Base-by-base conservation (phyloP, 140 eudicot species). In the Bidens hawaiensis region DNA sequence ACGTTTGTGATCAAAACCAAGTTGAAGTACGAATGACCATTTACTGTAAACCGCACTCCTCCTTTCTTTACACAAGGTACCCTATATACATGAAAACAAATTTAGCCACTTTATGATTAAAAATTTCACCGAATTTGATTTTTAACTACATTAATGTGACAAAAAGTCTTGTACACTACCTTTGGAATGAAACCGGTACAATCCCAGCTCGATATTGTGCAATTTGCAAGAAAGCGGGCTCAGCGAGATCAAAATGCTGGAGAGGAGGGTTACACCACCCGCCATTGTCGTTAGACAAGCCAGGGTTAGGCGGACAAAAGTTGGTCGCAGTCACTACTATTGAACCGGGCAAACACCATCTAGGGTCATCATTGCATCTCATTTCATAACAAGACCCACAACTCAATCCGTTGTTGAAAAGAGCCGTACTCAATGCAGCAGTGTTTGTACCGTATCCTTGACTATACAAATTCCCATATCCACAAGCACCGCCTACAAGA, bases 191-290 rank as follows among this genome's bases (percentile, higher is more conserved):
- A 10, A 88, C 90, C 0, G 96, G 96, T 40, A 88, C 96, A 13
- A 88, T 88, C 38, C 96, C 96, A 33, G 96, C 96, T 6, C 78
- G 61, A 70, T 88, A 85, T 23, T 85, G 80, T 33, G 96, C 96
- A 19, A 88, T 88, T 61, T 85, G 89, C 68, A 82, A 53, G 81
- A 76, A 88, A 55, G 94, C 85, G 0, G 96, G 96, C 69, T 85
- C 82, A 0, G 95, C 95, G 60, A 86, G 15, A 47, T 86, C 95
- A 30, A 86, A 86, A 66, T 86, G 90, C 14, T 83, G 87, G 19
- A 73, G 95, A 3, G 95, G 95, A 38, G 95, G 95, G 67, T 86
- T 86, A 76, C 95, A 88, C 96, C 96, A 88, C 43, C 96, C 94
- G 0, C 96, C 96, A 62, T 88, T 82, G 72, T 88, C 77, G 19